Evolutionary conservation across 768 basidiomycete genomes (phyloP), one percentile per base, ranked within the genome.

Genomic region (Lenzites betulinus): DNA sequence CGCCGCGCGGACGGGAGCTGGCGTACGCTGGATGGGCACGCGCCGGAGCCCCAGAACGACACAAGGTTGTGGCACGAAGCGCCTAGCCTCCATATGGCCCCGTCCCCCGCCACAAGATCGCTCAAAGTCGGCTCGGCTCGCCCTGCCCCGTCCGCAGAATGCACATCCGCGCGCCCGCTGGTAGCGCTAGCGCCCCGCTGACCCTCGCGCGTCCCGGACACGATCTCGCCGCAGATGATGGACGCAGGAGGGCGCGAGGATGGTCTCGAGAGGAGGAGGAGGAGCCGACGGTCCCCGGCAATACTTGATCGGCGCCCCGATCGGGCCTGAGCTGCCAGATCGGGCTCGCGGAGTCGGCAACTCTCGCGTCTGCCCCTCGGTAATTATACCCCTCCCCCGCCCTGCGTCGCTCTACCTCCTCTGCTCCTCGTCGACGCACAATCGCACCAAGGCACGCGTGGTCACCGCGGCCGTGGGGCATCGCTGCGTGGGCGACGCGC

Each of bases 101-200:
- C 25, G 44, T 47, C 54, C 28, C 48, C 56, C 56, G 56, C 56
- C 56, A 58, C 56, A 58, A 41, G 56, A 58, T 50, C 56, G 48
- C 53, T 38, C 36, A 35, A 23, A 38, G 20, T 20, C 30, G 30
- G 36, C 51, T 28, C 23, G n/a, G 36, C 18, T 12, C 13, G 30
- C 25, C 23, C 22, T 33, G 36, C 20, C 22, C 20, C 13, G 36
- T 39, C n/a, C n/a, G n/a, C n/a, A n/a, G n/a, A n/a, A n/a, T n/a
- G n/a, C n/a, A n/a, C n/a, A n/a, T n/a, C n/a, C n/a, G n/a, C n/a
- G n/a, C n/a, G n/a, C n/a, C n/a, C n/a, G n/a, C n/a, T n/a, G n/a
- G n/a, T n/a, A n/a, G n/a, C n/a, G n/a, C n/a, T n/a, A n/a, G n/a
- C n/a, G n/a, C n/a, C n/a, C n/a, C n/a, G n/a, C n/a, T n/a, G n/a